Evolutionary conservation across 495 filamentous ascomycete genomes (phyloP).

Genomic region (Xylaria telfairii): DNA sequence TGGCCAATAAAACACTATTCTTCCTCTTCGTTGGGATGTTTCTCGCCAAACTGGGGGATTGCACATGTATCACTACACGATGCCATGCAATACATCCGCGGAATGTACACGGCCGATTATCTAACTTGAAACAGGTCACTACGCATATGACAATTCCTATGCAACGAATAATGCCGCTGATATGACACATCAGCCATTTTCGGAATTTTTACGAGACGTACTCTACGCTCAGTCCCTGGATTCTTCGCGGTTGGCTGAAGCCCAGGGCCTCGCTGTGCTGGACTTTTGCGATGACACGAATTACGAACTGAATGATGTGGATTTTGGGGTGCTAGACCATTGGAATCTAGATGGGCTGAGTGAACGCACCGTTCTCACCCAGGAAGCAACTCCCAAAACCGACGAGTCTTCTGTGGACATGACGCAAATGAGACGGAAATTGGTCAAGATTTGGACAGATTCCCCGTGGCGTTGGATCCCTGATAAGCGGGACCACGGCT

Average conservation of each 20-base stretch:
- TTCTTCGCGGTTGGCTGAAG: conserved; percentile 35
- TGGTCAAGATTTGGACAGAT: conserved; percentile 47
- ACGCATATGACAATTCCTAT: conserved; percentile 25
- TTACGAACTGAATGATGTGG: conserved; percentile 65
- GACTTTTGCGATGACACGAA: conserved; percentile 60
- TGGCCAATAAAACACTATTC: not conserved
- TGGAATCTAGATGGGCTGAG: conserved; percentile 58
- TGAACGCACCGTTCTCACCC: conserved; percentile 25
- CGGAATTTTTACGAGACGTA: conserved; percentile 45
- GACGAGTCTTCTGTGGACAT: conserved; percentile 41
- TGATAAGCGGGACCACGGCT: conserved; percentile 54
- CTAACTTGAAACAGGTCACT: conserved; percentile 13
- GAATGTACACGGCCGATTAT: conserved; percentile 2
- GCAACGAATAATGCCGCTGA: conserved; percentile 25
- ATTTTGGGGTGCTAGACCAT: conserved; percentile 63
- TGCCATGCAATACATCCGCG: not conserved
- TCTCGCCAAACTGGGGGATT: not conserved
- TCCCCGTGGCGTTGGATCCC: conserved; percentile 65
- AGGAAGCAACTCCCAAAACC: conserved; percentile 20
- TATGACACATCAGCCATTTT: conserved; percentile 37
- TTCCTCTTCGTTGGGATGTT: not conserved
- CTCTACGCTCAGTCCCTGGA: conserved; percentile 41
- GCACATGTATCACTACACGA: not conserved
- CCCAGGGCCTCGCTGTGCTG: conserved; percentile 45
- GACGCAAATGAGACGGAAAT: conserved; percentile 37